These are phyloP conservation scores for Bruguiera parviflora DNA, from an alignment of 345 rosid genomes.

Conservation along the genomic window DNA sequence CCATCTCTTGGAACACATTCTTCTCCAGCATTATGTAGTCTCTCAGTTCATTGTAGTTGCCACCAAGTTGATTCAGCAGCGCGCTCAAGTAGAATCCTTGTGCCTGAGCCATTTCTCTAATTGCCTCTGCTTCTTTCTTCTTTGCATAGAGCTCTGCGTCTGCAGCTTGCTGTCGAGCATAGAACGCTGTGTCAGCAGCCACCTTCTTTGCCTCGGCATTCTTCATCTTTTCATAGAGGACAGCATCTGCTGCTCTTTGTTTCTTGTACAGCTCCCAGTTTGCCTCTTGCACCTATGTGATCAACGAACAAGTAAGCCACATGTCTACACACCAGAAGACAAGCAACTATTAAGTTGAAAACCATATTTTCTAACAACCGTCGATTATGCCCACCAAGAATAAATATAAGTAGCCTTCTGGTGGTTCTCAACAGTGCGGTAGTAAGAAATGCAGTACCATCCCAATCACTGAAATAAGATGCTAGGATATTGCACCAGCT, in stretches of 20 bases:
- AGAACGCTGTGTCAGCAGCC: conserved; percentile 12
- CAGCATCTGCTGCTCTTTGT: conserved; percentile 17
- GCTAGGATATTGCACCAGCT: conserved; percentile 97
- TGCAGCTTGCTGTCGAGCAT: conserved; percentile 13
- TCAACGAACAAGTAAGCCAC: background rate
- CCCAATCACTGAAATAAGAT: conserved; percentile 70
- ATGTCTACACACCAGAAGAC: background rate
- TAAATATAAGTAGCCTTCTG: conserved; percentile 41
- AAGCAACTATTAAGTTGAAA: background rate
- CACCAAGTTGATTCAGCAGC: conserved; percentile 13
- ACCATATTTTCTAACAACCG: background rate
- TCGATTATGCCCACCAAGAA: too few species aligned
- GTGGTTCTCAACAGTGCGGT: conserved; percentile 67
- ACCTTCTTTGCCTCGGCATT: conserved; percentile 14
- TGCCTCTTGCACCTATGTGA: conserved; percentile 23
- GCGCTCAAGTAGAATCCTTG: conserved; percentile 19
- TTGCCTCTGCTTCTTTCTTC: conserved; percentile 20
- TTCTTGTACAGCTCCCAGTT: conserved; percentile 23
- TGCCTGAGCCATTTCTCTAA: conserved; percentile 15
- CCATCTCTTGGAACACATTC: conserved; percentile 16
- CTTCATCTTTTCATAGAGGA: background rate
- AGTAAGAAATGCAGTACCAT: conserved; percentile 89
- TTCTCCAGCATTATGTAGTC: conserved; percentile 19
- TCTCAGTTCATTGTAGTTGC: conserved; percentile 13
- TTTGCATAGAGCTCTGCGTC: conserved; percentile 18